A percentile compares a stretch with the other conserved stretches of the same genome.
Evolutionary conservation across 148 eudicot genomes (phyloP).

Genomic region (Amaranthus cruentus): DNA sequence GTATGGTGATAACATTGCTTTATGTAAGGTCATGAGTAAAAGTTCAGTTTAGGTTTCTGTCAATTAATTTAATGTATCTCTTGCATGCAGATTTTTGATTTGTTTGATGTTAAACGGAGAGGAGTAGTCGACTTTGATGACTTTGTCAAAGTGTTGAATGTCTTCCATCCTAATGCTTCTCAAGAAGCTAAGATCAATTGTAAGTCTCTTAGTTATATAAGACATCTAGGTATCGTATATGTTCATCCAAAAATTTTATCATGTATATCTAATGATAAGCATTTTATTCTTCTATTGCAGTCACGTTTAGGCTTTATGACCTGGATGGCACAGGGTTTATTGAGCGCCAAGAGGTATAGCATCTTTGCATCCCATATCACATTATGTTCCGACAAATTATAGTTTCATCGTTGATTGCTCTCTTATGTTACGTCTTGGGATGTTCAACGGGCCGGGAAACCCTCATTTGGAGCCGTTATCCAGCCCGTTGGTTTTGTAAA

Average conservation of each 20-base stretch:
- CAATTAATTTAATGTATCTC: not conserved
- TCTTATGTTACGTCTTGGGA: not conserved
- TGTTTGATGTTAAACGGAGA: constrained; percentile 77
- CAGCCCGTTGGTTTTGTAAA: no score
- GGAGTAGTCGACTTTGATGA: constrained; percentile 93
- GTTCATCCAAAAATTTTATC: not conserved
- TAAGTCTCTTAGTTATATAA: constrained; percentile 28
- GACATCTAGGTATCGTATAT: no score
- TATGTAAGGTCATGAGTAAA: no score
- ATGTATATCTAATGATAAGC: constrained; percentile 6
- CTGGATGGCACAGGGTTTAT: constrained; percentile 81
- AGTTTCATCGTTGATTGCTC: not conserved
- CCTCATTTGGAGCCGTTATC: no score
- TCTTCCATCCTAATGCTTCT: constrained; percentile 90
- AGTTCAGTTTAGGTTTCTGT: not conserved
- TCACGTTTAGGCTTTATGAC: constrained; percentile 88
- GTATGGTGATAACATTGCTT: constrained; percentile 36
- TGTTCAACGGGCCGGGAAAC: no score
- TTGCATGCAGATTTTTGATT: constrained; percentile 73
- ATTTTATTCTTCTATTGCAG: constrained; percentile 38
- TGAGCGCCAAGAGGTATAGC: constrained; percentile 81
- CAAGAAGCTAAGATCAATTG: constrained; percentile 83
- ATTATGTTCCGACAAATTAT: no score
- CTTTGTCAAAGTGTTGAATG: constrained; percentile 72
- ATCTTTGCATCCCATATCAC: not conserved